Percentiles rank a stretch among this genome's conserved stretches.
phyloP scores from a whole-genome alignment of 2,329 filamentous ascomycete species.

The Aspergillus brasiliensis region DNA sequence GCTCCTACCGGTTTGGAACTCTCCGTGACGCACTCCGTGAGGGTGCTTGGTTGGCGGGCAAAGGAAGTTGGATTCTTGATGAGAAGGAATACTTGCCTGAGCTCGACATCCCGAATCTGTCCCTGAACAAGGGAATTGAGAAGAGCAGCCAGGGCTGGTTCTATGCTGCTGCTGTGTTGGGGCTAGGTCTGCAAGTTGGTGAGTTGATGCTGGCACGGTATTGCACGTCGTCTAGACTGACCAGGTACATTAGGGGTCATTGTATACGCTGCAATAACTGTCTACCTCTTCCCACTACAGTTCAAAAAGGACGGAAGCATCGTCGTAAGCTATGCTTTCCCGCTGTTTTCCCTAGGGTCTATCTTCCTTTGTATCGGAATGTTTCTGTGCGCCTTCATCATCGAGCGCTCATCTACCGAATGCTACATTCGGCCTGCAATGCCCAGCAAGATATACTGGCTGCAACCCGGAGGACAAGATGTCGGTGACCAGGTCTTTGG shows the following conservation, averaged over 20 bases:
- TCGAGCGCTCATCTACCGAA: conserved; percentile 36
- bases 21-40: conserved; percentile 28
- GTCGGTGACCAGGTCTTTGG: conserved; percentile 44
- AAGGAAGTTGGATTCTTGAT: conserved; percentile 8
- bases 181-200: conserved; percentile 33
- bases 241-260: conserved; percentile 23
- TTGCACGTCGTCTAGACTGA: neutral
- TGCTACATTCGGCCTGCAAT: conserved; percentile 26
- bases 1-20: conserved; percentile 25
- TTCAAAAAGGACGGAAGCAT: conserved; percentile 30
- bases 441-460: conserved; percentile 39
- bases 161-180: conserved; percentile 29
- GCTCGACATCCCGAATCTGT: conserved; percentile 37
- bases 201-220: neutral
- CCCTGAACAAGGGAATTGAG: conserved; percentile 40
- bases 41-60: conserved; percentile 23
- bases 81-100: conserved; percentile 24
- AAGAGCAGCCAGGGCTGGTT: conserved; percentile 33
- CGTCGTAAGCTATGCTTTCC: conserved; percentile 36
- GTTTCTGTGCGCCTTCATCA: conserved; percentile 37
- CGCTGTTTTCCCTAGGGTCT: conserved; percentile 37
- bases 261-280: conserved; percentile 33
- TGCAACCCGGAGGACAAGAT: conserved; percentile 41
- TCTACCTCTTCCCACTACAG: conserved; percentile 26
- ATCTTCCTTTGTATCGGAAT: conserved; percentile 36